Percentiles rank a stretch among this genome's conserved stretches.
phyloP scores from a whole-genome alignment of 2,329 filamentous ascomycete genomes.

The Leptographium galeiforme region DNA sequence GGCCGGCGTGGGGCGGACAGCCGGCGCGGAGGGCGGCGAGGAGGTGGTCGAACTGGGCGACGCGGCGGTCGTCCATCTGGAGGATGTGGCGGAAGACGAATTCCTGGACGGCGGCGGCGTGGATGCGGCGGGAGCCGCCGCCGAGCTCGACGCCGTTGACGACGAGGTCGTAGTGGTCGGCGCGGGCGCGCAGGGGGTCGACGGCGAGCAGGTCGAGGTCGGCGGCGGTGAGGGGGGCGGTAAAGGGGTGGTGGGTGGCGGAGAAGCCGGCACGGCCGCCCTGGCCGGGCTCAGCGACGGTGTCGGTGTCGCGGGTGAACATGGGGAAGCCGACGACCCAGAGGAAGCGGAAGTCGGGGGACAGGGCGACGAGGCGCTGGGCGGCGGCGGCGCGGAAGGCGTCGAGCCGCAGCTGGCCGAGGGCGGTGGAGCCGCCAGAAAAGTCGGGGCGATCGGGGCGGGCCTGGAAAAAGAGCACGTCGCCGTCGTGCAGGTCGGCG shows the following conservation, averaged over 20 bases:
- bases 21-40: conserved; percentile 70
- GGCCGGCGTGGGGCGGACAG: conserved; percentile 88
- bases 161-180: conserved; percentile 91
- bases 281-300: conserved; percentile 58
- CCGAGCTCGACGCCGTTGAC: conserved; percentile 92
- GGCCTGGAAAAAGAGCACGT: conserved; percentile 71
- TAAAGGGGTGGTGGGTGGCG: conserved; percentile 92
- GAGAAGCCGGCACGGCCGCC: conserved; percentile 68
- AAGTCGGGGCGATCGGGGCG: conserved; percentile 47
- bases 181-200: conserved; percentile 58
- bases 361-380: conserved; percentile 36
- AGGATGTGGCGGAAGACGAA: conserved; percentile 75
- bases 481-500: conserved; percentile 47
- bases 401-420: conserved; percentile 60
- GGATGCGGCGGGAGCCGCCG: conserved; percentile 85
- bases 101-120: conserved; percentile 69
- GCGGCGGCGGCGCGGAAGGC: conserved; percentile 57
- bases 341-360: conserved; percentile 47
- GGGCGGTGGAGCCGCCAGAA: conserved; percentile 55
- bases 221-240: conserved; percentile 57
- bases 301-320: conserved; percentile 55
- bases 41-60: conserved; percentile 76
- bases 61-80: conserved; percentile 56
- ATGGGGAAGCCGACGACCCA: conserved; percentile 91
- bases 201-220: conserved; percentile 65